phyloP scores from a whole-genome alignment of 2,329 filamentous ascomycete species.

The Aureobasidium subglaciale region DNA sequence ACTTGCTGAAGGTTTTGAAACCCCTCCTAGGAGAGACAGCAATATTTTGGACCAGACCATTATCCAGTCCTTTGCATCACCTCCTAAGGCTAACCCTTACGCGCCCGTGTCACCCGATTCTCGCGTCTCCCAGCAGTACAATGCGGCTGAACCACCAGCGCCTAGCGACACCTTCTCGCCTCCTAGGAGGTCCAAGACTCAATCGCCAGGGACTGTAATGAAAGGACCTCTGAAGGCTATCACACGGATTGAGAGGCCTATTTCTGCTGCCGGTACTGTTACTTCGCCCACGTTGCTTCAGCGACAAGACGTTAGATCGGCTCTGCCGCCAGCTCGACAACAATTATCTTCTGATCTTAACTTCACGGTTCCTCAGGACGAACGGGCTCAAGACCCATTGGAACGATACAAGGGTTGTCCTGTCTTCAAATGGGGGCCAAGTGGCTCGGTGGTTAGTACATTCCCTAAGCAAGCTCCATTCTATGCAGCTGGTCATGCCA shows the following conservation, averaged over 20 bases:
- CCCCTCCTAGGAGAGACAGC: conserved; percentile 1
- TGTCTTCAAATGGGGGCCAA: conserved; percentile 80
- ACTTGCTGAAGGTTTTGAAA: background rate
- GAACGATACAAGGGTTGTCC: conserved; percentile 88
- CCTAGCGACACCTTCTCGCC: conserved; percentile 23
- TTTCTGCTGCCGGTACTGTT: conserved; percentile 35
- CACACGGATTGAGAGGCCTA: conserved; percentile 44
- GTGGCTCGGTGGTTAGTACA: conserved; percentile 71
- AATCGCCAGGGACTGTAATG: conserved; percentile 51
- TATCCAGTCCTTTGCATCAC: background rate
- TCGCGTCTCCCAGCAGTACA: background rate
- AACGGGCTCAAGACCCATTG: conserved; percentile 61
- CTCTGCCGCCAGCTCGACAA: conserved; percentile 31
- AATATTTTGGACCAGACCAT: conserved; percentile 3
- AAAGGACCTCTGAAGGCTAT: conserved; percentile 40
- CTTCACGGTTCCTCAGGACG: conserved; percentile 51
- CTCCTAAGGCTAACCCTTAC: conserved; percentile 9
- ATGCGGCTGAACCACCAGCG: background rate
- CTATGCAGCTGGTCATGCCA: conserved; percentile 65
- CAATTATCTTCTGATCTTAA: conserved; percentile 45
- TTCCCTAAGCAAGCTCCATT: conserved; percentile 86
- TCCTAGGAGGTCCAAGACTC: conserved; percentile 48
- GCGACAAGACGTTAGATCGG: conserved; percentile 29
- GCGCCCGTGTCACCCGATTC: conserved; percentile 13
- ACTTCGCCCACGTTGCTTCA: conserved; percentile 32